A percentile compares a stretch with the other conserved stretches of the same genome.
Evolutionary conservation across 2,329 filamentous ascomycete genomes (phyloP).

Genomic region (Penicillium thymicola): DNA sequence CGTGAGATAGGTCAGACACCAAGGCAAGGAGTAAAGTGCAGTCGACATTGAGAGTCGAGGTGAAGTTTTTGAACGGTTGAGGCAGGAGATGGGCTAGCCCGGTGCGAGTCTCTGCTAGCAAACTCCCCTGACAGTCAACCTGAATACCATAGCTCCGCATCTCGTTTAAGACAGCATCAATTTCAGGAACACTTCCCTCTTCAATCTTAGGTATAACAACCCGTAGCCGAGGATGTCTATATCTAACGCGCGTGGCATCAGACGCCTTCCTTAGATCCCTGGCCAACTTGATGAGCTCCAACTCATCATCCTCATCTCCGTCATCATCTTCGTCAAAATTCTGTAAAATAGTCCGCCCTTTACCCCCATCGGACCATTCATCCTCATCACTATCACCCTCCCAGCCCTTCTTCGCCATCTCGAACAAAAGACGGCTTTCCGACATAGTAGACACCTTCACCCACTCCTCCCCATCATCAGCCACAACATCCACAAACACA

Average conservation of each 20-base stretch:
- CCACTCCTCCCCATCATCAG: constrained; percentile 62
- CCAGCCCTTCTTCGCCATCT: constrained; percentile 67
- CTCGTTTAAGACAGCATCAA: constrained; percentile 56
- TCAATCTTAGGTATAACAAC: constrained; percentile 61
- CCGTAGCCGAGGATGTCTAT: constrained; percentile 57
- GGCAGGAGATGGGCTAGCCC: constrained; percentile 39
- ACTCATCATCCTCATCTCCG: constrained; percentile 50
- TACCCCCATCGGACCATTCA: constrained; percentile 35
- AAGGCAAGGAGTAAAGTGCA: constrained; percentile 68
- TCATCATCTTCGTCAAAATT: constrained; percentile 27
- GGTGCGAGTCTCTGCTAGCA: constrained; percentile 13
- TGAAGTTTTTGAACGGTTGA: constrained; percentile 41
- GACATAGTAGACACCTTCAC: constrained; percentile 66
- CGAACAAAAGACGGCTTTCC: constrained; percentile 62
- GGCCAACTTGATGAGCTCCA: constrained; percentile 60
- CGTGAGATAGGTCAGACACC: constrained; percentile 70
- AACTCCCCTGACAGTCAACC: constrained; percentile 36
- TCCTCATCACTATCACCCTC: constrained; percentile 49
- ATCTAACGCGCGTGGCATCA: constrained; percentile 54
- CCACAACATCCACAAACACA: constrained; percentile 63
- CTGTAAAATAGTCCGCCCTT: constrained; percentile 26
- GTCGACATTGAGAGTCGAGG: constrained; percentile 47
- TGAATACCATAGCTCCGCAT: constrained; percentile 52
- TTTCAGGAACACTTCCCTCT: constrained; percentile 49
- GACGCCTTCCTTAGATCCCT: constrained; percentile 58